Evolutionary conservation across 768 basidiomycete species (phyloP).

Genomic region (Hortiboletus flavorubellus): DNA sequence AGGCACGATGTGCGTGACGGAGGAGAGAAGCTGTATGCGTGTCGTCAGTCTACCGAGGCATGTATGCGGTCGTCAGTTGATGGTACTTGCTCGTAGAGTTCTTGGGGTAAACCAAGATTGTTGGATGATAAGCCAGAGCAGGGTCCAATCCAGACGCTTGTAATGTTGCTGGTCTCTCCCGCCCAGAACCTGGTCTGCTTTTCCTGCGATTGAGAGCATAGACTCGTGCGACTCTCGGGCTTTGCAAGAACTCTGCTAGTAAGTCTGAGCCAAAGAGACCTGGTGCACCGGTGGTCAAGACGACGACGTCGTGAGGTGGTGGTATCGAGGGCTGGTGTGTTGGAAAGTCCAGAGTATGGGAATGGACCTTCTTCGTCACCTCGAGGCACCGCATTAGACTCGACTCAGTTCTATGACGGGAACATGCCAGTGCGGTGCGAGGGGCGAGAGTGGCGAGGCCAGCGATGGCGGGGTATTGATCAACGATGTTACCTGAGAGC

Average conservation of each 20-base stretch:
- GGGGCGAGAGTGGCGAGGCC: no score
- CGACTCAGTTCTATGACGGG: no score
- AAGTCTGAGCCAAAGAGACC: constrained; percentile 31
- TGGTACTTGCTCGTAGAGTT: constrained; percentile 27
- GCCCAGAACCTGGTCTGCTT: constrained; percentile 12
- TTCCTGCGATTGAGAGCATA: constrained; percentile 30
- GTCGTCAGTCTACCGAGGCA: background rate
- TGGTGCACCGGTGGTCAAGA: no score
- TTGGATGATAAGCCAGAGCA: constrained; percentile 25
- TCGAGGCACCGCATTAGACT: no score
- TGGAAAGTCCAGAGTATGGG: no score
- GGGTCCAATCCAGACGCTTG: constrained; percentile 31
- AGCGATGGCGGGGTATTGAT: no score
- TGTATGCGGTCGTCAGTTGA: background rate
- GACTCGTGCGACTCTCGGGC: constrained; percentile 16
- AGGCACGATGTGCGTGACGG: constrained; percentile 38
- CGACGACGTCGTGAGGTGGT: no score
- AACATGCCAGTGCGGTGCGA: no score
- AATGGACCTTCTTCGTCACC: no score
- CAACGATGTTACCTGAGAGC: no score
- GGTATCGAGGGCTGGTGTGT: no score
- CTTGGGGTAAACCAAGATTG: constrained; percentile 26
- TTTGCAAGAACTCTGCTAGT: constrained; percentile 22
- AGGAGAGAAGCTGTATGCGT: constrained; percentile 14
- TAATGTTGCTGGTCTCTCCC: constrained; percentile 18